Evolutionary conservation across 169 alveolate genomes (phyloP).

Genomic region (Babesia bigemina): DNA sequence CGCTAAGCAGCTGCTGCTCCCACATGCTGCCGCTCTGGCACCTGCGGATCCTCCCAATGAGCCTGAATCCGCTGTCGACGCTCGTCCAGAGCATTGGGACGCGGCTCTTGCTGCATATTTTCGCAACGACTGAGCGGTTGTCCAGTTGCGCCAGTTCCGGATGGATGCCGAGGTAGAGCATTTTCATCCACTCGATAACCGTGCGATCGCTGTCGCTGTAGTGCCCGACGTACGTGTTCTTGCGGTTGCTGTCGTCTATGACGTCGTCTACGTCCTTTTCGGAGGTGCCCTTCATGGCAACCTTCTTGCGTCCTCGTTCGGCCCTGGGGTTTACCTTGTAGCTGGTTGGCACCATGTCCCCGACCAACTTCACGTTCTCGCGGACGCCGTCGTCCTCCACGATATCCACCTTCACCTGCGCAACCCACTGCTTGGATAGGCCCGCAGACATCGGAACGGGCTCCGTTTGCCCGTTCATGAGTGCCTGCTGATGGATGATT

Average conservation of each 20-base stretch:
- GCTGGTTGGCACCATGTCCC: conserved; percentile 70
- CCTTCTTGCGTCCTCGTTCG: conserved; percentile 79
- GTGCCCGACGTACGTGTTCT: conserved; percentile 46
- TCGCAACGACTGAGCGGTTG: conserved; percentile 84
- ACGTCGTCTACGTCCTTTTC: conserved; percentile 56
- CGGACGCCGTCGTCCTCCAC: conserved; percentile 80
- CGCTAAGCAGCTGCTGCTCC: conserved; percentile 86
- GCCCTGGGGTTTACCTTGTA: conserved; percentile 81
- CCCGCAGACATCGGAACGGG: conserved; percentile 61
- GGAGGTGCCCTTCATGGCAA: conserved; percentile 50
- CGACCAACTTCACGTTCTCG: conserved; percentile 45
- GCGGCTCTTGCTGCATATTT: conserved; percentile 80
- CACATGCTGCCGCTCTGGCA: conserved; percentile 84
- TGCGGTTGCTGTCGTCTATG: conserved; percentile 30
- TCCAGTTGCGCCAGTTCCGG: conserved; percentile 74
- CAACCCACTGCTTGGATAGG: conserved; percentile 61
- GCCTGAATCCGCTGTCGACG: conserved; percentile 74
- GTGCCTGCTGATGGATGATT: conserved; percentile 37
- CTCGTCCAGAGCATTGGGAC: conserved; percentile 84
- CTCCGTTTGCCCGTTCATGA: conserved; percentile 11
- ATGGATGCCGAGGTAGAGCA: conserved; percentile 59
- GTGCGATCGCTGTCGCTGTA: conserved; percentile 59
- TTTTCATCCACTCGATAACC: conserved; percentile 69
- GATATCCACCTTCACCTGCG: conserved; percentile 42
- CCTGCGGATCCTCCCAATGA: conserved; percentile 78